Conservation (phyloP, 169 alveolate species). For the Eimeria brunetti region DNA sequence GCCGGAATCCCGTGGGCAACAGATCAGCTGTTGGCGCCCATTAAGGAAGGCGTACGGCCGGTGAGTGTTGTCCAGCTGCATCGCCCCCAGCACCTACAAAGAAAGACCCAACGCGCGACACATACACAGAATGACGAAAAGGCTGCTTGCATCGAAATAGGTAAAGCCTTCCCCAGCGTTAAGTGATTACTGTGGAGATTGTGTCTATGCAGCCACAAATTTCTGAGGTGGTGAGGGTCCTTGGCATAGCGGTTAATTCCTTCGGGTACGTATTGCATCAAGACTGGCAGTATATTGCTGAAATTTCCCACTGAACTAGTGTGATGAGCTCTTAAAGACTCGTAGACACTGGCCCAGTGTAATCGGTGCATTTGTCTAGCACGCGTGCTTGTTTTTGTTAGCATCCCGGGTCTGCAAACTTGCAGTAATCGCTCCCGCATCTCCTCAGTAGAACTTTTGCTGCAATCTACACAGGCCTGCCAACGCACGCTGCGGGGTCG, state of each 20-base stretch:
- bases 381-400: neutral
- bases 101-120: neutral
- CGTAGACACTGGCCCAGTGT: neutral
- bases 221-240: slow-evolving; percentile 35
- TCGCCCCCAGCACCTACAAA: neutral
- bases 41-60: slow-evolving; percentile 13
- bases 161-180: neutral
- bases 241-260: slow-evolving; percentile 71
- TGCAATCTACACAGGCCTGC: slow-evolving; percentile 42
- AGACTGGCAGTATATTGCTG: neutral
- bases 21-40: slow-evolving; percentile 61
- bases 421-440: neutral
- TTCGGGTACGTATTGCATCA: slow-evolving; percentile 36
- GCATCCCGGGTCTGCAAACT: neutral
- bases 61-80: slow-evolving; percentile 10
- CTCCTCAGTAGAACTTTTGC: neutral
- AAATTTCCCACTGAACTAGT: neutral
- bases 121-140: neutral
- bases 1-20: slow-evolving; percentile 69
- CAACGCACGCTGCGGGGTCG: slow-evolving; percentile 59
- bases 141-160: neutral
- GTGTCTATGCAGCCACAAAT: slow-evolving; percentile 1
- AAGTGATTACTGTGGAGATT: neutral
- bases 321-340: neutral
- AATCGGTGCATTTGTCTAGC: neutral